Evolutionary conservation across 306 rosid species (phyloP).

Genomic region (Quercus robur): DNA sequence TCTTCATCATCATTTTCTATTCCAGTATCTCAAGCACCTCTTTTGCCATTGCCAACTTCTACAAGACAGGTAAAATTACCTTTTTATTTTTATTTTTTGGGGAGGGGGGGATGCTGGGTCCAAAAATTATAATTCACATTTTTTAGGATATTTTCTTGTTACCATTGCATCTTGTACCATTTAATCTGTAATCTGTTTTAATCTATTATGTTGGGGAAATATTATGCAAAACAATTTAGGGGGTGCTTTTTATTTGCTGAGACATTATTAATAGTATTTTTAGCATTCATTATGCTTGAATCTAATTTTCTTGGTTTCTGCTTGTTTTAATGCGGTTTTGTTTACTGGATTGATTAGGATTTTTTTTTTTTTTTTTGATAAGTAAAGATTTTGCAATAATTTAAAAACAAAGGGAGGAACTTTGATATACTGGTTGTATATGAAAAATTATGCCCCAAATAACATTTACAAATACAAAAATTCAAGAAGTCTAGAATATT

Average conservation of each 20-base stretch:
- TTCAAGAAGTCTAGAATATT: too few relatives aligned
- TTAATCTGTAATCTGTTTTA: neutral
- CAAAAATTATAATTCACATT: neutral
- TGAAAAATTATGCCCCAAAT: too few relatives aligned
- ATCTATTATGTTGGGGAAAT: neutral
- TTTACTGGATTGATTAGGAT: too few relatives aligned
- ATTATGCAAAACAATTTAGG: neutral
- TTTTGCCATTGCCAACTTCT: slow-evolving; percentile 50
- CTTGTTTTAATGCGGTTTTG: too few relatives aligned
- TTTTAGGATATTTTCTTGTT: neutral
- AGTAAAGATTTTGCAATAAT: too few relatives aligned
- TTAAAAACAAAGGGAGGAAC: too few relatives aligned
- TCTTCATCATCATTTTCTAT: slow-evolving; percentile 30
- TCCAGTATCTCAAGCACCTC: slow-evolving; percentile 41
- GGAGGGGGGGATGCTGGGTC: neutral
- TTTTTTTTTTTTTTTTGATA: too few relatives aligned
- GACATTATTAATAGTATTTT: neutral
- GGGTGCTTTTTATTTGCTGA: neutral
- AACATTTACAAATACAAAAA: too few relatives aligned
- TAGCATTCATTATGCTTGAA: neutral
- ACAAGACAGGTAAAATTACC: slow-evolving; percentile 44
- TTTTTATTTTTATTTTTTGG: neutral
- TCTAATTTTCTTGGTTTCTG: neutral
- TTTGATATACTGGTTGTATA: too few relatives aligned
- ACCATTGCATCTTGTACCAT: neutral